Evolutionary conservation across 2,329 filamentous ascomycete species (phyloP).

Genomic region (Aschersonia sp.): DNA sequence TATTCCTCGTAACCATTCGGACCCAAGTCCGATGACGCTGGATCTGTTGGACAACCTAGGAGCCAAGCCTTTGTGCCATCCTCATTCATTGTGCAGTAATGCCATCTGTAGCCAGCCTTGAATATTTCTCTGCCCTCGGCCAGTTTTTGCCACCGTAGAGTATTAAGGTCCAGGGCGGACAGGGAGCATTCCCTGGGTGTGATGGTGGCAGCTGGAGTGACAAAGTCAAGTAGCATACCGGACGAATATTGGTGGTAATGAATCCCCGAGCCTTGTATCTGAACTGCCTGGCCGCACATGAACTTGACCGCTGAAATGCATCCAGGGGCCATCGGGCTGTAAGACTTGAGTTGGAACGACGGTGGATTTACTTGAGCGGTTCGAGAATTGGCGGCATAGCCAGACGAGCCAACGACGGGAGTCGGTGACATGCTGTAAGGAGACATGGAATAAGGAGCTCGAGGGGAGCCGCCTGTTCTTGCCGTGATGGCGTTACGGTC

Average conservation of each 20-base stretch:
- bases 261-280: constrained; percentile 76
- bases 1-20: constrained; percentile 73
- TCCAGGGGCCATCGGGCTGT: constrained; percentile 75
- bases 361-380: constrained; percentile 53
- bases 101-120: constrained; percentile 84
- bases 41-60: constrained; percentile 76
- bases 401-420: constrained; percentile 41
- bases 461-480: constrained; percentile 33
- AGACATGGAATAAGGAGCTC: constrained; percentile 11
- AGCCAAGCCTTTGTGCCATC: constrained; percentile 95
- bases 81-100: constrained; percentile 93
- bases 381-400: constrained; percentile 54
- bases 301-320: constrained; percentile 85
- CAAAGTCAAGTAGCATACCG: constrained; percentile 82
- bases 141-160: constrained; percentile 84
- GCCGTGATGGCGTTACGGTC: constrained; percentile 29
- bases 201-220: constrained; percentile 81
- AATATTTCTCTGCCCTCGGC: constrained; percentile 93
- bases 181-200: constrained; percentile 78
- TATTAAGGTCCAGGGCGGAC: constrained; percentile 74
- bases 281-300: constrained; percentile 64
- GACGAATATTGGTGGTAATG: constrained; percentile 95
- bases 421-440: constrained; percentile 26
- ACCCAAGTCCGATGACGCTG: constrained; percentile 47
- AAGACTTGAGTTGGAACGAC: constrained; percentile 52